Base-by-base conservation (phyloP, 2,329 filamentous ascomycete genomes). In the Aspergillus neoniger region DNA sequence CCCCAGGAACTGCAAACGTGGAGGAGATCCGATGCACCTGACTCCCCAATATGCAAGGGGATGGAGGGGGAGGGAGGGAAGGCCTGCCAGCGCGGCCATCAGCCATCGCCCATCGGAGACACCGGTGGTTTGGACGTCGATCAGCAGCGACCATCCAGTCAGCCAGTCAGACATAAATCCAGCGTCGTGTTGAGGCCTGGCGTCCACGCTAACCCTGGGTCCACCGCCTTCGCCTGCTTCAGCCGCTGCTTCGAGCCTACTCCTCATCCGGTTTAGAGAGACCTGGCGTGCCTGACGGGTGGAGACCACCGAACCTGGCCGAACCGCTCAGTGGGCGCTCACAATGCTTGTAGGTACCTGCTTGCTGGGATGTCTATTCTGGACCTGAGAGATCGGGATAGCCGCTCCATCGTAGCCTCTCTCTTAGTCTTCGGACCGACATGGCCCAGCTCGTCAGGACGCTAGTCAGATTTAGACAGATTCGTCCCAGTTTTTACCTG, bases 1-100 rank as follows among this genome's bases (percentile, higher is more conserved):
- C 30, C 50, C 50, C 57, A 55, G 48, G 49, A 49, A 55, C 49
- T 44, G 48, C 43, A 60, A 63, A 60, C 61, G 61, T 63, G 61
- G 61, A 55, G 19, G 53, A 49, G 49, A 32, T 49, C 36, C 21
- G 48, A 56, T 36, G 47, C 38, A 47, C 41, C 53, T 32, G 53
- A 44, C 53, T 48, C 49, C 44, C 17, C 17, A 23, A 32, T 44
- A 63, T 52, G 61, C 61, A 60, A 63, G 61, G 60, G 61, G 36
- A 41, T 36, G 32, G 32, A 14, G 32, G 10, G 32, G 32, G 32
- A 36, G 32, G 0, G 32, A 14, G 10, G 19, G 25, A 15, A 50
- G 19, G 19, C 41, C 41, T 44, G 41, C 41, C 43, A 48, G 30
- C 48, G 19, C 30, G 54, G 9, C 30, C 25, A 28, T 28, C 25